Conservation (phyloP, 2,329 filamentous ascomycete species). For the Sporothrix curviconia region DNA sequence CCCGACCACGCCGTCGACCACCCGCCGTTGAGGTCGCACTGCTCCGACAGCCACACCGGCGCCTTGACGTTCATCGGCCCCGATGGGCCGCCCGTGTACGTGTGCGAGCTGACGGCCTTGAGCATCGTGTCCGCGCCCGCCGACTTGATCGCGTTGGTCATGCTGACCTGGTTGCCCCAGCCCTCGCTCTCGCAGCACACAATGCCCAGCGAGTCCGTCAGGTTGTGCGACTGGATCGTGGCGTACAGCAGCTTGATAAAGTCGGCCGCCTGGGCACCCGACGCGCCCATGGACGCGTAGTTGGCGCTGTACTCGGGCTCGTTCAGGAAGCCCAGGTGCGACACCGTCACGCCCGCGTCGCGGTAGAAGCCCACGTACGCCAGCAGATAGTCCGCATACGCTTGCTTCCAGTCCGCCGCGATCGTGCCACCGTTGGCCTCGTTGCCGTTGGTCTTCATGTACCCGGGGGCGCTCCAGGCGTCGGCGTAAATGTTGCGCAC, state of each 20-base stretch:
- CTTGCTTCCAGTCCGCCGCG: conserved; percentile 39
- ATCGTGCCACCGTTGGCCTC: conserved; percentile 26
- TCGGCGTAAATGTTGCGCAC: conserved; percentile 33
- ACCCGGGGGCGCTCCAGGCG: conserved; percentile 41
- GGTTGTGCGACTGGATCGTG: conserved; percentile 28
- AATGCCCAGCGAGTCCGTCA: conserved; percentile 28
- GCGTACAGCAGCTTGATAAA: conserved; percentile 44
- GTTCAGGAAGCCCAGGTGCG: conserved; percentile 42
- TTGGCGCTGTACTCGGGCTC: conserved; percentile 36
- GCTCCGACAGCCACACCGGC: conserved; percentile 48
- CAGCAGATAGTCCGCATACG: conserved; percentile 42
- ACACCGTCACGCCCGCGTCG: conserved; percentile 36
- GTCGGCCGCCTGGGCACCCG: conserved; percentile 64
- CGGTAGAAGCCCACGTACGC: conserved; percentile 43
- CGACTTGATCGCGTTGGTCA: conserved; percentile 31
- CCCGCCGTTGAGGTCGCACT: conserved; percentile 38
- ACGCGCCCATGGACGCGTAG: conserved; percentile 51
- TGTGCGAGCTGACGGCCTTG: conserved; percentile 33
- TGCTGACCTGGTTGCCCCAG: conserved; percentile 32
- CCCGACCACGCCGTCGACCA: conserved; percentile 42
- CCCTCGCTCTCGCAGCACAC: conserved; percentile 35
- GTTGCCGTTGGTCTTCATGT: conserved; percentile 40
- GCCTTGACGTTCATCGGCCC: conserved; percentile 35
- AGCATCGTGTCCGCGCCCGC: conserved; percentile 28
- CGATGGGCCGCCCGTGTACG: conserved; percentile 35